These are phyloP conservation scores for Cerioporus squamosus DNA, from an alignment of 1,284 basidiomycete species.

Conservation along the genomic window DNA sequence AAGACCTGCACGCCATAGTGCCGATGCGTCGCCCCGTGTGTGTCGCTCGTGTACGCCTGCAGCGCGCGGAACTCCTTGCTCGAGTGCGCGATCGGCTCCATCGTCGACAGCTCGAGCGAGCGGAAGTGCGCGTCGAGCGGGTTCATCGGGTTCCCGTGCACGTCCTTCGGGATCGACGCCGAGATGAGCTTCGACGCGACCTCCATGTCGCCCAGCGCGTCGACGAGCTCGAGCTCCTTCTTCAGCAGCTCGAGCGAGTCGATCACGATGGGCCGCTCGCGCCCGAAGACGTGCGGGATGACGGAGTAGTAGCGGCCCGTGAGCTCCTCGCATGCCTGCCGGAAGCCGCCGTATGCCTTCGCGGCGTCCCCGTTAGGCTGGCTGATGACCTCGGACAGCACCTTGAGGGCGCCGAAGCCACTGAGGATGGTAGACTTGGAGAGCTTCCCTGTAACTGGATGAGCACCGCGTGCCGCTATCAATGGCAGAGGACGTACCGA, in stretches of 20 bases:
- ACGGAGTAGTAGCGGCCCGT: slow-evolving; percentile 67
- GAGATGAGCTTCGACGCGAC: slow-evolving; percentile 63
- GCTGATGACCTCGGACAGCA: slow-evolving; percentile 57
- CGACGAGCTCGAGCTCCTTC: slow-evolving; percentile 67
- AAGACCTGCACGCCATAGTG: slow-evolving; percentile 48
- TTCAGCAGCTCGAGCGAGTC: slow-evolving; percentile 45
- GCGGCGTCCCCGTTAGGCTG: slow-evolving; percentile 48
- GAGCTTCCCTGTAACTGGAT: slow-evolving; percentile 50
- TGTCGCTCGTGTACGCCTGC: slow-evolving; percentile 55
- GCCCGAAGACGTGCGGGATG: slow-evolving; percentile 66
- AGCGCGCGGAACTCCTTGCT: slow-evolving; percentile 56
- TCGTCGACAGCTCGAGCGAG: slow-evolving; percentile 54
- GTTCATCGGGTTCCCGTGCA: slow-evolving; percentile 52
- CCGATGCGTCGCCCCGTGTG: slow-evolving; percentile 58
- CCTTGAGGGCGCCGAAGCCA: slow-evolving; percentile 65
- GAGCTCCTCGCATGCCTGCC: slow-evolving; percentile 48
- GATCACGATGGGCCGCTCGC: slow-evolving; percentile 53
- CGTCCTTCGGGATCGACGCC: slow-evolving; percentile 42
- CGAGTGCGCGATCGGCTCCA: slow-evolving; percentile 50
- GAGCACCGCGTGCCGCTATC: background rate
- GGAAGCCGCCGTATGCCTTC: slow-evolving; percentile 41
- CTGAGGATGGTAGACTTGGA: slow-evolving; percentile 59
- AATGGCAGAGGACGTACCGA: slow-evolving; percentile 42
- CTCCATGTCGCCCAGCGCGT: slow-evolving; percentile 71
- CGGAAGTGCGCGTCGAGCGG: slow-evolving; percentile 62